phyloP scores from a whole-genome alignment of 306 rosid genomes.

The Geum urbanum region DNA sequence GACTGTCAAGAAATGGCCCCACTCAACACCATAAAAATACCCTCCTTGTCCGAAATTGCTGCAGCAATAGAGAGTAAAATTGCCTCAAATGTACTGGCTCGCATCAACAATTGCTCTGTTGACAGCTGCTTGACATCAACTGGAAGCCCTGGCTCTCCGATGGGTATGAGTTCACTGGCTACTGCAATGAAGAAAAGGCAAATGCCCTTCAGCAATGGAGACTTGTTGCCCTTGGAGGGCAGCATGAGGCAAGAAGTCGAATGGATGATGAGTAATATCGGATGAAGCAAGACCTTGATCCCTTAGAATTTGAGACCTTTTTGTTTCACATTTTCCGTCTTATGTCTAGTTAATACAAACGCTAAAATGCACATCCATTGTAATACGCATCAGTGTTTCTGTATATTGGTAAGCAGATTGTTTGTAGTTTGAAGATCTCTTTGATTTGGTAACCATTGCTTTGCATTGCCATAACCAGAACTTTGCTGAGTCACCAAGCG shows the following conservation, averaged over 20 bases:
- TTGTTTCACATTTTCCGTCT: background rate
- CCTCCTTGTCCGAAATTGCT: conserved; percentile 36
- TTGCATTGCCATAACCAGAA: no score
- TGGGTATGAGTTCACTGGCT: conserved; percentile 31
- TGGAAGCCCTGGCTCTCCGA: conserved; percentile 40
- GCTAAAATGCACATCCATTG: background rate
- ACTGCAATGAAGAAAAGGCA: conserved; percentile 45
- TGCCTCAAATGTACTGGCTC: conserved; percentile 25
- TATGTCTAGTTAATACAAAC: conserved; percentile 20
- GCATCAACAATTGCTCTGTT: conserved; percentile 40
- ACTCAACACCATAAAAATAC: conserved; percentile 28
- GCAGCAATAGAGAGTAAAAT: conserved; percentile 32
- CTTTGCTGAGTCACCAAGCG: no score
- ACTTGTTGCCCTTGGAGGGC: conserved; percentile 38
- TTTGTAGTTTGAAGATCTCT: conserved; percentile 16
- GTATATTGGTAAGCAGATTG: conserved; percentile 29
- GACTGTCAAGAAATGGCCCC: conserved; percentile 37
- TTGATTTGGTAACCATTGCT: background rate
- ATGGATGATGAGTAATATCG: conserved; percentile 52
- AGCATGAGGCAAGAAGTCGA: conserved; percentile 43
- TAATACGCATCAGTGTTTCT: conserved; percentile 16
- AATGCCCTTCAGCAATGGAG: conserved; percentile 40
- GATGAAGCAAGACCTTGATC: conserved; percentile 25
- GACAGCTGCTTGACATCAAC: conserved; percentile 45
- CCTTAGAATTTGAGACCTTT: conserved; percentile 3